Evolutionary conservation across 1,139 yeast species (phyloP).

Genomic region (Blastobotrys indianensis): DNA sequence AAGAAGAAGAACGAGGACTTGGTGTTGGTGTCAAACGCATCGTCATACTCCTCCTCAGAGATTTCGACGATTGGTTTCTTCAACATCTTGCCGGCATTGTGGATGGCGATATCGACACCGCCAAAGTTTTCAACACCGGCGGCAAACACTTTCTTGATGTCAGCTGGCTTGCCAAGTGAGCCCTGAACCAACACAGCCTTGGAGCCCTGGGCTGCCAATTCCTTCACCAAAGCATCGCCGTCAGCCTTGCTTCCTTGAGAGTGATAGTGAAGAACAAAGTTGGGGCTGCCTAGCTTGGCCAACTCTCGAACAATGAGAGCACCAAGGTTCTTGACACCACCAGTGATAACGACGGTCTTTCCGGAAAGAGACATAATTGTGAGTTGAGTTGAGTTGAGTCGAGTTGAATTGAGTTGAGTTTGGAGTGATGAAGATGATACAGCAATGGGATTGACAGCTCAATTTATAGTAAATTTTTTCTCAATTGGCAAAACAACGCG

Average conservation of each 20-base stretch:
- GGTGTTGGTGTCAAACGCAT: conserved; percentile 49
- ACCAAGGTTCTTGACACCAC: conserved; percentile 64
- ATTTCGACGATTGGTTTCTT: conserved; percentile 52
- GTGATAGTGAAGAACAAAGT: conserved; percentile 53
- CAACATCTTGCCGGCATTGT: conserved; percentile 61
- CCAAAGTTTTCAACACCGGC: conserved; percentile 42
- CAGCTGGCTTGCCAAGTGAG: conserved; percentile 41
- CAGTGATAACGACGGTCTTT: conserved; percentile 53
- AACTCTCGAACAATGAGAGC: conserved; percentile 51
- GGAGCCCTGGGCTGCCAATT: conserved; percentile 36
- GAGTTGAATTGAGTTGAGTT: too few relatives aligned
- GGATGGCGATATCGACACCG: conserved; percentile 55
- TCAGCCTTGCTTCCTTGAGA: conserved; percentile 37
- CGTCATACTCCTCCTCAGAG: conserved; percentile 49
- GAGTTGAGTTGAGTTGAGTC: background rate
- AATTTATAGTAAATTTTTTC: too few relatives aligned
- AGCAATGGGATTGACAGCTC: too few relatives aligned
- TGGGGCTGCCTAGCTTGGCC: conserved; percentile 47
- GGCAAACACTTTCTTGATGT: conserved; percentile 42
- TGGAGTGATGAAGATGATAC: too few relatives aligned
- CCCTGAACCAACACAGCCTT: conserved; percentile 45
- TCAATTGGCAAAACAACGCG: too few relatives aligned
- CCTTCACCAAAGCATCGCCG: conserved; percentile 40
- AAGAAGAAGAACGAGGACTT: conserved; percentile 58
- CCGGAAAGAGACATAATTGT: conserved; percentile 29